Percentiles rank a stretch among this genome's conserved stretches.
phyloP scores from a whole-genome alignment of 2,329 filamentous ascomycete species.

The Rhytidhysteron rufulum region DNA sequence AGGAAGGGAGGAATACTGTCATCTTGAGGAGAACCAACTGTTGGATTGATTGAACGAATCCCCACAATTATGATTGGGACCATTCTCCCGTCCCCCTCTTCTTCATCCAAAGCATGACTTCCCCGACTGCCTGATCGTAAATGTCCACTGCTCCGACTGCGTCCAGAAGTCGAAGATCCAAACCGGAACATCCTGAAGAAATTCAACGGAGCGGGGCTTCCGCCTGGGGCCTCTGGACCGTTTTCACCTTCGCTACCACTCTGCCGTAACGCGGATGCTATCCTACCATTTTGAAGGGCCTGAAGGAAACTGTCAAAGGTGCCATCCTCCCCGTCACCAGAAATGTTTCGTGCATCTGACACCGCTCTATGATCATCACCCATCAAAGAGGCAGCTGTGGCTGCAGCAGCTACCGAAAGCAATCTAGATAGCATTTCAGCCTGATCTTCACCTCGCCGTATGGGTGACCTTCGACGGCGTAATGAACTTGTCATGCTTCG shows the following conservation, averaged over 20 bases:
- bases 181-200: conserved; percentile 68
- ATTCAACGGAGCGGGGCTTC: conserved; percentile 55
- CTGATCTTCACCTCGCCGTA: conserved; percentile 56
- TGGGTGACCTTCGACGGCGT: conserved; percentile 52
- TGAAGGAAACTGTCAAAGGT: conserved; percentile 62
- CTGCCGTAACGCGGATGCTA: conserved; percentile 54
- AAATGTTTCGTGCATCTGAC: conserved; percentile 52
- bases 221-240: conserved; percentile 32
- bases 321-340: conserved; percentile 56
- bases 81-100: conserved; percentile 53
- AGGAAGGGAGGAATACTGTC: conserved; percentile 47
- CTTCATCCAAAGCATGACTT: conserved; percentile 24
- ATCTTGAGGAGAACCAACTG: conserved; percentile 42
- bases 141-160: conserved; percentile 11
- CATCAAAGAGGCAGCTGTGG: conserved; percentile 62
- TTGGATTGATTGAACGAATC: conserved; percentile 61
- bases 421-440: conserved; percentile 59
- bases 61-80: conserved; percentile 68
- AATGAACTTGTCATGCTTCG: conserved; percentile 41
- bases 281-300: conserved; percentile 58
- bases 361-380: conserved; percentile 55
- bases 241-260: conserved; percentile 39
- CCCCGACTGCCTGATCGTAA: conserved; percentile 20
- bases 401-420: conserved; percentile 60
- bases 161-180: conserved; percentile 45